Conservation (phyloP, 1,139 yeast genomes). For the Suhomyces bolitotheri region DNA sequence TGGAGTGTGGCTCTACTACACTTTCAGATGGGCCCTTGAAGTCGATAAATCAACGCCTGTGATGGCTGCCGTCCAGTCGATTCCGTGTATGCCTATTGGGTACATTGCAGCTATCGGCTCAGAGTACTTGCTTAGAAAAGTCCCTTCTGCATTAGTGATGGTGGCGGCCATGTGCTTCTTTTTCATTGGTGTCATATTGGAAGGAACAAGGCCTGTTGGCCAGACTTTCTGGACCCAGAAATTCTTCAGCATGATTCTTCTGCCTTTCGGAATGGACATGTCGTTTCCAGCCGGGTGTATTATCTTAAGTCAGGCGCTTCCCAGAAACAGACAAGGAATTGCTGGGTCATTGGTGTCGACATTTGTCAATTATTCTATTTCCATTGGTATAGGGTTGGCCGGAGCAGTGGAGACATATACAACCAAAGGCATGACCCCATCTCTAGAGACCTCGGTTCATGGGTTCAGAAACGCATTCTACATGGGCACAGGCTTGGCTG, state of each 20-base stretch:
- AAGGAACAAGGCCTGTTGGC: conserved; percentile 47
- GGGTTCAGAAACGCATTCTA: conserved; percentile 49
- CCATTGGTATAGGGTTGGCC: conserved; percentile 64
- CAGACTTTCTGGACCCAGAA: conserved; percentile 57
- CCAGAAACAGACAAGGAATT: conserved; percentile 58
- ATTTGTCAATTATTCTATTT: conserved; percentile 60
- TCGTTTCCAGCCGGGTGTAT: conserved; percentile 65
- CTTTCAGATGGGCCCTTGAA: conserved; percentile 34
- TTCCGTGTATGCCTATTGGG: conserved; percentile 46
- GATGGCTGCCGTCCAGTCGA: conserved; percentile 37
- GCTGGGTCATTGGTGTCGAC: conserved; percentile 67
- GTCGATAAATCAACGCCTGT: conserved; percentile 37
- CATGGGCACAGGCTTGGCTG: conserved; percentile 55
- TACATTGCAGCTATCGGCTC: conserved; percentile 46
- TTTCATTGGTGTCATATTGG: conserved; percentile 38
- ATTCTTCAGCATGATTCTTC: conserved; percentile 48
- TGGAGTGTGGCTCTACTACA: conserved; percentile 57
- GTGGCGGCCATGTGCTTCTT: conserved; percentile 47
- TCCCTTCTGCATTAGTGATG: conserved; percentile 47
- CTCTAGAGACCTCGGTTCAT: conserved; percentile 24
- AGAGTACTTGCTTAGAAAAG: conserved; percentile 35
- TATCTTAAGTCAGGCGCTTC: conserved; percentile 51
- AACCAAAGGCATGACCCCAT: conserved; percentile 28
- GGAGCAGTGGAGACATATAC: conserved; percentile 58
- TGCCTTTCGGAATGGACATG: conserved; percentile 64